These are phyloP conservation scores for Aspergillus unguis DNA, from an alignment of 2,329 filamentous ascomycete genomes.

Conservation along the genomic window DNA sequence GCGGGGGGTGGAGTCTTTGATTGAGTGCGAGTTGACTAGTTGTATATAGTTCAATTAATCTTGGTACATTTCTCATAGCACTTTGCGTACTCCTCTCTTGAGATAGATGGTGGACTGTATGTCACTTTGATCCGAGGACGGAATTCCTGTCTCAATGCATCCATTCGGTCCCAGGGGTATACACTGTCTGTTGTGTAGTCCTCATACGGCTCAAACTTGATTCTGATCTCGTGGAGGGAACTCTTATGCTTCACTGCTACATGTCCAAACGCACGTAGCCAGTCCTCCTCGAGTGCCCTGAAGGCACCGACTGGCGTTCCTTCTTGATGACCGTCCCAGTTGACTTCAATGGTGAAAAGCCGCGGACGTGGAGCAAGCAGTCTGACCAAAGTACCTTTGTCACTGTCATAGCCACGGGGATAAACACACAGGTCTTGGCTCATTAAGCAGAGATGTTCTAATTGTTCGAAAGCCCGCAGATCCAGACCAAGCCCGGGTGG, in stretches of 20 bases:
- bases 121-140: not conserved
- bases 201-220: not conserved
- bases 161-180: slow-evolving; percentile 8
- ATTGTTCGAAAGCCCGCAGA: not conserved
- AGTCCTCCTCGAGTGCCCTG: not conserved
- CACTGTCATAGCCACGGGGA: not conserved
- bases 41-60: no score
- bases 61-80: no score
- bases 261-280: not conserved
- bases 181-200: no score
- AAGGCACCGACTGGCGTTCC: not conserved
- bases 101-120: not conserved
- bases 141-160: not conserved
- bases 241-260: not conserved
- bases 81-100: not conserved
- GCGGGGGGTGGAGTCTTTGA: slow-evolving; percentile 22
- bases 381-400: not conserved
- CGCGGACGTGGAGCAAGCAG: not conserved
- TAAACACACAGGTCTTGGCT: not conserved
- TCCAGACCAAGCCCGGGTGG: not conserved
- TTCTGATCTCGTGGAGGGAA: not conserved
- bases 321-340: not conserved
- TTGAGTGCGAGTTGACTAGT: slow-evolving; percentile 22
- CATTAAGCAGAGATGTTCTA: not conserved
- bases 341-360: not conserved